A percentile compares a stretch with the other conserved stretches of the same genome.
These are phyloP conservation scores for Anisodus acutangulus DNA, from an alignment of 257 asterid genomes.

Conservation along the genomic window DNA sequence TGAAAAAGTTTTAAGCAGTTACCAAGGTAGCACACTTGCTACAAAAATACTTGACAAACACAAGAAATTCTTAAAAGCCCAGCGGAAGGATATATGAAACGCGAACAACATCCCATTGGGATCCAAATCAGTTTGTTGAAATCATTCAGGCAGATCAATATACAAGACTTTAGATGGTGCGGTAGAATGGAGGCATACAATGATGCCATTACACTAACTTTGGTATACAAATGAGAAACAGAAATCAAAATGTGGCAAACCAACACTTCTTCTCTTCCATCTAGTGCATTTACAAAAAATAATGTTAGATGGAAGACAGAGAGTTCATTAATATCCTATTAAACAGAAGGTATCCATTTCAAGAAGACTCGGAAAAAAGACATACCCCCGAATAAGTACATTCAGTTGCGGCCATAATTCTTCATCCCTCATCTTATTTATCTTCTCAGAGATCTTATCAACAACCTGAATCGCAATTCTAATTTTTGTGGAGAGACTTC, in stretches of 20 bases:
- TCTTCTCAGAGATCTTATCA: constrained; percentile 87
- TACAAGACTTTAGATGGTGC: constrained; percentile 17
- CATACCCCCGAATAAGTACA: constrained; percentile 82
- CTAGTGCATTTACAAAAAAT: not conserved
- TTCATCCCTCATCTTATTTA: constrained; percentile 80
- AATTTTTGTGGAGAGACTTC: constrained; percentile 84
- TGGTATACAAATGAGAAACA: constrained; percentile 10
- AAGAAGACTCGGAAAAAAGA: not conserved
- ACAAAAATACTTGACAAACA: not conserved
- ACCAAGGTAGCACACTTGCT: not conserved
- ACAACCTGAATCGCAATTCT: constrained; percentile 89
- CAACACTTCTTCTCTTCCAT: constrained; percentile 16
- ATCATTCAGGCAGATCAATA: constrained; percentile 10
- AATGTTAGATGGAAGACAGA: not conserved
- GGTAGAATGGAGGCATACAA: not conserved
- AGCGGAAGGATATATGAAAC: not conserved
- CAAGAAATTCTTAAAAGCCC: not conserved
- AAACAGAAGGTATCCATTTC: not conserved
- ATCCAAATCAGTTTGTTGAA: not conserved
- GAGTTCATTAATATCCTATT: not conserved
- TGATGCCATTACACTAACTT: not conserved
- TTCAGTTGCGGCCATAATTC: constrained; percentile 94
- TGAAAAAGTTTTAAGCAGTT: constrained; percentile 1
- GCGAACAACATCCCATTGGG: not conserved
- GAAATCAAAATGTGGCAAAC: not conserved